phyloP scores from a whole-genome alignment of 352 stramenopile genomes.

The Pythium brassicae region DNA sequence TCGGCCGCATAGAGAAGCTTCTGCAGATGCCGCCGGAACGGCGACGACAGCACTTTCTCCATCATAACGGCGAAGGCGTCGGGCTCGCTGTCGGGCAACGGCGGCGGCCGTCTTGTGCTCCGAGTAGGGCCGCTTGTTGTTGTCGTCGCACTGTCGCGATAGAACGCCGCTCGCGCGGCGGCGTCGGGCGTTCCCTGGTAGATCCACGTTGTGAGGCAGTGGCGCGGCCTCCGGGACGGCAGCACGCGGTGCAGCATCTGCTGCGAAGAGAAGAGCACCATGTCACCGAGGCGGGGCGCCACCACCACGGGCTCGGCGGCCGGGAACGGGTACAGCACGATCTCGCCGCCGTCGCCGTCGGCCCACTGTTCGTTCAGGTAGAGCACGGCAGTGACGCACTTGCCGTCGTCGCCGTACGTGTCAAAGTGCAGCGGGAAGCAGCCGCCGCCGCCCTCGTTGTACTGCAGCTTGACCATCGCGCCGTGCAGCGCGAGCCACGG shows the following conservation, averaged over 20 bases:
- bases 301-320: conserved; percentile 34
- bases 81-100: neutral
- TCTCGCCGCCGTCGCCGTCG: conserved; percentile 64
- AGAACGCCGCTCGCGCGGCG: conserved; percentile 22
- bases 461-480: conserved; percentile 79
- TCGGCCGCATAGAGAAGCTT: conserved; percentile 53
- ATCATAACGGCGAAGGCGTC: conserved; percentile 27
- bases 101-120: no score
- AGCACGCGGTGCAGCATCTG: conserved; percentile 80
- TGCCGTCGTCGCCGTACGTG: conserved; percentile 77
- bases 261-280: conserved; percentile 79
- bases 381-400: conserved; percentile 77
- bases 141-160: no score
- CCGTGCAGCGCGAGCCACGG: conserved; percentile 37
- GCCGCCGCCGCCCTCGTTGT: conserved; percentile 66
- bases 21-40: conserved; percentile 59
- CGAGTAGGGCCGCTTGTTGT: no score
- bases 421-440: conserved; percentile 88
- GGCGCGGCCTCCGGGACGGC: conserved; percentile 36
- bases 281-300: conserved; percentile 46
- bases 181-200: conserved; percentile 31
- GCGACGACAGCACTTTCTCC: conserved; percentile 47
- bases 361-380: conserved; percentile 84
- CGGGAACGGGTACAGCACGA: conserved; percentile 82
- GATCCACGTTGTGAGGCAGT: conserved; percentile 71